Percentiles rank a stretch among this genome's conserved stretches.
These are phyloP conservation scores for Corallochytrium limacisporum DNA, from an alignment of 78 protist genomes.

Conservation along the genomic window DNA sequence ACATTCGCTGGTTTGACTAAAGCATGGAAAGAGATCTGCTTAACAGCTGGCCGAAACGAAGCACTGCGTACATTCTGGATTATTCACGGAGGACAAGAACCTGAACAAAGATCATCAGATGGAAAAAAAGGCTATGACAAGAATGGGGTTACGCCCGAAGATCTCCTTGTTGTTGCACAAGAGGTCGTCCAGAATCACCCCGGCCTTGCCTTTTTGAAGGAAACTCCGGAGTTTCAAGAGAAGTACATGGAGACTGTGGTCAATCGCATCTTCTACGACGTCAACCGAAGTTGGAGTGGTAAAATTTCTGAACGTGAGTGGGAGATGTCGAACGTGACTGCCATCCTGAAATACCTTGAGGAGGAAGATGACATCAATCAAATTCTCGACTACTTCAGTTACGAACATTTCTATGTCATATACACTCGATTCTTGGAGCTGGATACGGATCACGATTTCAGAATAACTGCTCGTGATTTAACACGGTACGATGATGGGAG, in stretches of 20 bases:
- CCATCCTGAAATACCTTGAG: slow-evolving; percentile 15
- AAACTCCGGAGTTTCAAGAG: slow-evolving; percentile 66
- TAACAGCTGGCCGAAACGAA: no score
- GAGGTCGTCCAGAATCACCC: slow-evolving; percentile 51
- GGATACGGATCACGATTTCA: slow-evolving; percentile 72
- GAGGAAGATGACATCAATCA: no score
- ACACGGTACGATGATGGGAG: slow-evolving; percentile 23
- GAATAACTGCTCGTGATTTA: slow-evolving; percentile 27
- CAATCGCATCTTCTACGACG: slow-evolving; percentile 56
- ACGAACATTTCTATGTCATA: slow-evolving; percentile 88
- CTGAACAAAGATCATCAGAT: no score
- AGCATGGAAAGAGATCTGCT: no score
- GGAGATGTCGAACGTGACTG: not conserved
- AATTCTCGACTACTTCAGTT: no score
- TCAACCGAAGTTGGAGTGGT: no score
- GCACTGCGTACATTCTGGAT: no score
- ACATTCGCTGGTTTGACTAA: no score
- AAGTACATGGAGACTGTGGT: slow-evolving; percentile 60
- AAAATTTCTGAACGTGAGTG: not conserved
- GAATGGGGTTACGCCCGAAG: not conserved
- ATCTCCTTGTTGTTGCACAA: not conserved
- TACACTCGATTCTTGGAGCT: slow-evolving; percentile 92
- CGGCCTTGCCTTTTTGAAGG: slow-evolving; percentile 60
- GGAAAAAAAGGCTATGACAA: no score
- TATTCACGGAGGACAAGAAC: no score